A percentile compares a stretch with the other conserved stretches of the same genome.
phyloP scores from a whole-genome alignment of 805 yeast genomes.

The Candida tammaniensis region DNA sequence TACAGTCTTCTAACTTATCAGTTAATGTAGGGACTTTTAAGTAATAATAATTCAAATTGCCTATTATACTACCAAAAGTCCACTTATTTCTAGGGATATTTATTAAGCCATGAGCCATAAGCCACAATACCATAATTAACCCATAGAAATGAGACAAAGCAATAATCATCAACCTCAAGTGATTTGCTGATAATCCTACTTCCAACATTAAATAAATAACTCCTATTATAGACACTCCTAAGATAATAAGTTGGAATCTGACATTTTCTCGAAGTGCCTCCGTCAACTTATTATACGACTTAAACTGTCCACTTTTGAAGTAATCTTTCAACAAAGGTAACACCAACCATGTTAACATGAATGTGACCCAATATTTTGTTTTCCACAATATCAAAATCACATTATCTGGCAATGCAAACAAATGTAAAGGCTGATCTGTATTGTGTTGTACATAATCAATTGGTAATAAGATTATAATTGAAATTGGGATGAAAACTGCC shows the following conservation, averaged over 20 bases:
- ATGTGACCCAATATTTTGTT: constrained; percentile 76
- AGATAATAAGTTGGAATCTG: constrained; percentile 57
- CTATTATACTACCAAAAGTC: constrained; percentile 31
- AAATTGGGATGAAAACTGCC: constrained; percentile 72
- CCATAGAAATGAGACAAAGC: constrained; percentile 79
- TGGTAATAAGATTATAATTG: constrained; percentile 71
- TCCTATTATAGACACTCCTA: constrained; percentile 51
- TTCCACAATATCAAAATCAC: constrained; percentile 65
- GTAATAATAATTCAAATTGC: constrained; percentile 40
- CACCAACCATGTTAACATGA: constrained; percentile 72
- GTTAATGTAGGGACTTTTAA: constrained; percentile 53
- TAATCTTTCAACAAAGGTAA: constrained; percentile 73
- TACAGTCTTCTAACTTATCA: constrained; percentile 63
- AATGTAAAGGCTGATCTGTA: constrained; percentile 27
- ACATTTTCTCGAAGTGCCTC: constrained; percentile 59
- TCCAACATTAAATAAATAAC: constrained; percentile 56
- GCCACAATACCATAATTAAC: constrained; percentile 70
- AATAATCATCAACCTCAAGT: constrained; percentile 64
- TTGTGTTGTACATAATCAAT: constrained; percentile 65
- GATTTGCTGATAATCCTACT: constrained; percentile 48
- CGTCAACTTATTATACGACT: constrained; percentile 41
- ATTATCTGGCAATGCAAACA: constrained; percentile 43
- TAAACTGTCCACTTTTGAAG: constrained; percentile 66
- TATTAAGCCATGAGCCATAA: constrained; percentile 80
- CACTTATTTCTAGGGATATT: constrained; percentile 56